Evolutionary conservation across 352 stramenopile species (phyloP).

Genomic region (Aphanomyces stellatus): DNA sequence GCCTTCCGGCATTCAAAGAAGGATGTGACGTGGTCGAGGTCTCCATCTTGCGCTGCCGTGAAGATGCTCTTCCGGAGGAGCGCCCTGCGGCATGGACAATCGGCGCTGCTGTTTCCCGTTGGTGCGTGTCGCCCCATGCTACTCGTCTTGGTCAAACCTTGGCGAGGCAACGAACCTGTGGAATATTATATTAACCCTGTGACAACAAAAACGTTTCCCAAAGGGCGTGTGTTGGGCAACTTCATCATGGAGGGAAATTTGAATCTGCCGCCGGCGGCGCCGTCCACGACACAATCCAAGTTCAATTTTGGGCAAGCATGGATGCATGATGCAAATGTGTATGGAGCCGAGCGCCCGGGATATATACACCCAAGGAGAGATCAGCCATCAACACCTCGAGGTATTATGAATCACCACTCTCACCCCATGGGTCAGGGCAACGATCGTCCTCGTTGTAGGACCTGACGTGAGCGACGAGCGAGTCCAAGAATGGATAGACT

Average conservation of each 20-base stretch:
- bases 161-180: too few relatives aligned
- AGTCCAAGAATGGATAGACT: slow-evolving; percentile 15
- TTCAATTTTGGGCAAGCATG: slow-evolving; percentile 16
- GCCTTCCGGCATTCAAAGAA: slow-evolving; percentile 20
- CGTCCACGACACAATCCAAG: neutral
- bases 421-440: neutral
- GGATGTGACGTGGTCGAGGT: slow-evolving; percentile 7
- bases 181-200: too few relatives aligned
- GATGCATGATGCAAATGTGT: neutral
- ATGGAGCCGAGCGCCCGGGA: slow-evolving; percentile 9
- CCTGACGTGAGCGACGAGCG: slow-evolving; percentile 5
- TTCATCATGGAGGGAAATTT: neutral
- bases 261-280: neutral
- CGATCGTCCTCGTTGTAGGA: neutral
- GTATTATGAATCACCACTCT: neutral
- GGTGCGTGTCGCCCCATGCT: too few relatives aligned
- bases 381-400: slow-evolving; percentile 14
- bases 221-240: too few relatives aligned
- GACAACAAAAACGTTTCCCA: neutral
- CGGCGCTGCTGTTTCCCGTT: neutral
- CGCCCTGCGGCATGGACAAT: slow-evolving; percentile 15
- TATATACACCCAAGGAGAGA: slow-evolving; percentile 4
- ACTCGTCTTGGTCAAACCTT: too few relatives aligned
- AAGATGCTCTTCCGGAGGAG: slow-evolving; percentile 21
- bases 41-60: slow-evolving; percentile 15